Evolutionary conservation across 768 basidiomycete species (phyloP).

Genomic region (Psilocybe sp.): DNA sequence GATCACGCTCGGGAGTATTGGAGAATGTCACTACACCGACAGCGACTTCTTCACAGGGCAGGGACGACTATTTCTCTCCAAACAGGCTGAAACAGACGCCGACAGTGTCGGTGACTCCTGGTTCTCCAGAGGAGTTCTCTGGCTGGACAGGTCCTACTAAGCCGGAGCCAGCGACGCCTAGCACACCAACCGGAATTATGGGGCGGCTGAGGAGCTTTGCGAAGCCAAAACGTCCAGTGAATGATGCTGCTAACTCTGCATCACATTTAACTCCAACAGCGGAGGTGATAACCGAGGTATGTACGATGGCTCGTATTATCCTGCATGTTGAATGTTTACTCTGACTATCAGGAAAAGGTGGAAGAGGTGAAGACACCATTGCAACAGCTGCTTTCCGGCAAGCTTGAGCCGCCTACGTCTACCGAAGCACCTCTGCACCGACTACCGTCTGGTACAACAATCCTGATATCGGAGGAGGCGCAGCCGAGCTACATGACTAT

Average conservation of each 20-base stretch:
- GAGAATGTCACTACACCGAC: slow-evolving; percentile 24
- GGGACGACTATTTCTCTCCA: slow-evolving; percentile 52
- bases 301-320: slow-evolving; percentile 3
- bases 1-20: slow-evolving; percentile 40
- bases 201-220: slow-evolving; percentile 77
- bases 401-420: slow-evolving; percentile 64
- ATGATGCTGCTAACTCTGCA: slow-evolving; percentile 28
- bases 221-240: slow-evolving; percentile 35
- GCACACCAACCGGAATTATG: slow-evolving; percentile 66
- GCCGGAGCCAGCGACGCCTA: slow-evolving; percentile 41
- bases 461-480: slow-evolving; percentile 83
- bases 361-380: slow-evolving; percentile 44
- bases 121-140: slow-evolving; percentile 49
- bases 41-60: slow-evolving; percentile 7
- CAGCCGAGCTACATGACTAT: slow-evolving; percentile 70
- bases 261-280: slow-evolving; percentile 22
- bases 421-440: slow-evolving; percentile 68
- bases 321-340: slow-evolving; percentile 1
- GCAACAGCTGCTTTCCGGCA: slow-evolving; percentile 52
- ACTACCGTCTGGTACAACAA: slow-evolving; percentile 55
- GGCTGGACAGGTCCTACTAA: slow-evolving; percentile 34
- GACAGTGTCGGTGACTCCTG: slow-evolving; percentile 31
- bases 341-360: slow-evolving; percentile 15
- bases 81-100: slow-evolving; percentile 44
- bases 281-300: slow-evolving; percentile 27